Conservation (phyloP, 2,329 filamentous ascomycete genomes). For the Incumbomyces delicatus region DNA sequence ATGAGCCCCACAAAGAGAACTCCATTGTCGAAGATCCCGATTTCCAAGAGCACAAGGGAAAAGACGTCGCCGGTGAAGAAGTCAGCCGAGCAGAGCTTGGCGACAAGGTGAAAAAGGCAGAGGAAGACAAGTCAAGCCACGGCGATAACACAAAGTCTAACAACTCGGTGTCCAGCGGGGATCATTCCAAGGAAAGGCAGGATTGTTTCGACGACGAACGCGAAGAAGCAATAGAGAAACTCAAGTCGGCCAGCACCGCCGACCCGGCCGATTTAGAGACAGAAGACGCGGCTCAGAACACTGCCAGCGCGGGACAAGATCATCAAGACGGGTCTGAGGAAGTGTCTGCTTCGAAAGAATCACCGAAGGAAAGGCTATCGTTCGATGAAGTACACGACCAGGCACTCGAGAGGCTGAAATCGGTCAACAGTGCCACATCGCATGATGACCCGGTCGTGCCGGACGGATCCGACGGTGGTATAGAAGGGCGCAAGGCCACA, state of each 20-base stretch:
- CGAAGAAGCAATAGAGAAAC: not conserved
- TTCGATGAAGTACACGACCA: not conserved
- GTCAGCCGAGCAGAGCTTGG: not conserved
- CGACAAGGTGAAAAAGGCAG: not conserved
- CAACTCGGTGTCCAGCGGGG: not conserved
- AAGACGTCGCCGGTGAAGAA: constrained; percentile 1
- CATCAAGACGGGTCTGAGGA: constrained; percentile 1
- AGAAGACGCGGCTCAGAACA: not conserved
- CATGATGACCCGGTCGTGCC: no score
- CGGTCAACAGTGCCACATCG: not conserved
- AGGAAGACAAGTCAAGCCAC: not conserved
- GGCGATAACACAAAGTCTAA: not conserved
- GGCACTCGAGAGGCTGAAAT: constrained; percentile 2
- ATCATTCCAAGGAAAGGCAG: not conserved
- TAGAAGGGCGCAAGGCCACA: no score
- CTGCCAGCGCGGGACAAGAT: constrained; percentile 2
- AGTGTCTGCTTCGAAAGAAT: not conserved
- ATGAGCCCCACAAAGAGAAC: constrained; percentile 1
- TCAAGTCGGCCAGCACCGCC: not conserved
- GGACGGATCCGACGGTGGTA: no score
- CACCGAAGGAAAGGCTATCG: not conserved
- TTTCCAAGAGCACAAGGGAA: not conserved
- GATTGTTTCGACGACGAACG: not conserved
- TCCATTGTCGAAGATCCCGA: not conserved
- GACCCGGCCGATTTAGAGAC: not conserved